These are phyloP conservation scores for Lanzia echinophila DNA, from an alignment of 2,329 filamentous ascomycete genomes.

Conservation along the genomic window DNA sequence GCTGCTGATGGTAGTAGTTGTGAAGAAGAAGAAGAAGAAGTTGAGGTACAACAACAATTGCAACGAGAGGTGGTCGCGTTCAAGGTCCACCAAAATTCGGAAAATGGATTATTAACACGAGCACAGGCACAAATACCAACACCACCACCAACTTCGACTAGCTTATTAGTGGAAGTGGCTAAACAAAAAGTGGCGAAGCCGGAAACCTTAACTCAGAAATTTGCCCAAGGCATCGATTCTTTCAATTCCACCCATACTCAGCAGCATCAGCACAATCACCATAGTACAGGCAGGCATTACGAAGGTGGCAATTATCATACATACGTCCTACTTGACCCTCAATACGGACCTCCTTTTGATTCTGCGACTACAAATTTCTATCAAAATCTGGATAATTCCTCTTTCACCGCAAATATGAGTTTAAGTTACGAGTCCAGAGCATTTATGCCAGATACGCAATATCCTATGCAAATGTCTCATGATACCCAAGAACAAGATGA, in stretches of 20 bases:
- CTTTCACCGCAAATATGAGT: constrained; percentile 17
- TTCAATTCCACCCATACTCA: not conserved
- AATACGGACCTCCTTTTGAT: not conserved
- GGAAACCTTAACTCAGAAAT: not conserved
- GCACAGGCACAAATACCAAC: no score
- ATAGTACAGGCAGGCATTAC: not conserved
- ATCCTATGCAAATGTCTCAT: constrained; percentile 26
- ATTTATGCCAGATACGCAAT: constrained; percentile 21
- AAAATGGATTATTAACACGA: not conserved
- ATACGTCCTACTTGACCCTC: not conserved
- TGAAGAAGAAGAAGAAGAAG: no score
- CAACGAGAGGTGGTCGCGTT: no score
- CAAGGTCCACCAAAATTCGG: not conserved
- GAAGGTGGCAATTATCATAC: constrained; percentile 4
- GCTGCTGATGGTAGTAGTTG: no score
- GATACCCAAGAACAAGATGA: constrained; percentile 26
- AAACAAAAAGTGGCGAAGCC: not conserved
- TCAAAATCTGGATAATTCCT: not conserved
- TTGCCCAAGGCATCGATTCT: not conserved
- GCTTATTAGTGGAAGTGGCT: no score
- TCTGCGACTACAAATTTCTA: not conserved
- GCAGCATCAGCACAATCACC: constrained; percentile 3
- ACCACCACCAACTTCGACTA: no score
- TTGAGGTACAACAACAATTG: no score
- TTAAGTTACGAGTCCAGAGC: constrained; percentile 25